Percentiles rank a stretch among this genome's conserved stretches.
Conservation (phyloP, 2,329 filamentous ascomycete genomes). For the Alternaria solani region DNA sequence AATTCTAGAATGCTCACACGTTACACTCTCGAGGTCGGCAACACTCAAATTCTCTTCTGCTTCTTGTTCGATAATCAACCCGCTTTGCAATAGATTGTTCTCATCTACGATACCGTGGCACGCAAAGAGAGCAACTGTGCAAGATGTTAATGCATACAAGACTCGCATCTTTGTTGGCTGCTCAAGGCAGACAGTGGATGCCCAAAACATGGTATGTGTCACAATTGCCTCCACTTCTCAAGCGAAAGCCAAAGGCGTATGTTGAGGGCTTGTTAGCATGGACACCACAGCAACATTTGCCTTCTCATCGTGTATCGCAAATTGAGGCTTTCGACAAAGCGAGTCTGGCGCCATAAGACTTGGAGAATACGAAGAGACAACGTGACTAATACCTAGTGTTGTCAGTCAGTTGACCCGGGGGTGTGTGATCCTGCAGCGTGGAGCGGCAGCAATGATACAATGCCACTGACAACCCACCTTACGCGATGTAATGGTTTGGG, state of each 20-base stretch:
- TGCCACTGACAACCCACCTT: slow-evolving; percentile 12
- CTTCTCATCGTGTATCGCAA: slow-evolving; percentile 8
- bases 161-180: slow-evolving; percentile 10
- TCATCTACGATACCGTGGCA: slow-evolving; percentile 8
- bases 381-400: slow-evolving; percentile 11
- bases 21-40: slow-evolving; percentile 10
- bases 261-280: slow-evolving; percentile 3
- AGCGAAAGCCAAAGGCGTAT: slow-evolving; percentile 9
- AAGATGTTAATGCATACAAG: slow-evolving; percentile 9
- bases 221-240: slow-evolving; percentile 10
- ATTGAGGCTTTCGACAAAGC: slow-evolving; percentile 8
- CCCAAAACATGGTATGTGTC: slow-evolving; percentile 7
- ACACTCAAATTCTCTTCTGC: slow-evolving; percentile 10
- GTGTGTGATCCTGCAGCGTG: slow-evolving; percentile 11
- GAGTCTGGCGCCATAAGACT: slow-evolving; percentile 12
- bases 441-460: slow-evolving; percentile 14
- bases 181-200: slow-evolving; percentile 10
- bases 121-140: slow-evolving; percentile 9
- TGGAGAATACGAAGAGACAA: slow-evolving; percentile 12
- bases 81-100: slow-evolving; percentile 11
- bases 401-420: slow-evolving; percentile 6
- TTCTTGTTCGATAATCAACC: slow-evolving; percentile 9
- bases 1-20: slow-evolving; percentile 11
- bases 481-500: slow-evolving; percentile 12
- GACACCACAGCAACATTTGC: slow-evolving; percentile 8